phyloP scores from a whole-genome alignment of 2,329 filamentous ascomycete species.

The Cytospora mali region DNA sequence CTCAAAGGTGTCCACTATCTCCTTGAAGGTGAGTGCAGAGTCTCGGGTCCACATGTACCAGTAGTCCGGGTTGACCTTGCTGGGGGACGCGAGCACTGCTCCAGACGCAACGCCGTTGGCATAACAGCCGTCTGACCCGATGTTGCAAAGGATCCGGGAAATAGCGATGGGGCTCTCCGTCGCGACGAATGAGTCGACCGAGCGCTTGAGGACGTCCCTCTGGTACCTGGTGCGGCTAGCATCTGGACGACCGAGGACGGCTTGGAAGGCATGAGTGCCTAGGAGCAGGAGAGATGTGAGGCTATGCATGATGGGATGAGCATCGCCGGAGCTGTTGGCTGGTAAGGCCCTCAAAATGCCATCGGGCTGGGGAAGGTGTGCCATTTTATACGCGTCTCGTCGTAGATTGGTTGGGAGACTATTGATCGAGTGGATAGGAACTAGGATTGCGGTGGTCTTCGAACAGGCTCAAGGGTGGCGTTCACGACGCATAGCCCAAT shows the following conservation, averaged over 20 bases:
- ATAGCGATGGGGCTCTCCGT: constrained; percentile 56
- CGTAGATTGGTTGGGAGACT: background rate
- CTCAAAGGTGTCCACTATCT: constrained; percentile 66
- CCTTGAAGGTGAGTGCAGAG: constrained; percentile 70
- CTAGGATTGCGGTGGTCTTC: constrained; percentile 10
- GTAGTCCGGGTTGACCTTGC: constrained; percentile 59
- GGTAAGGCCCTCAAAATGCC: constrained; percentile 3
- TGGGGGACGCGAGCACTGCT: constrained; percentile 60
- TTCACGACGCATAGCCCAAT: constrained; percentile 21
- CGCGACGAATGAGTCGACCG: constrained; percentile 56
- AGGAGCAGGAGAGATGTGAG: constrained; percentile 53
- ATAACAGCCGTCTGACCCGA: constrained; percentile 57
- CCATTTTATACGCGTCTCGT: constrained; percentile 16
- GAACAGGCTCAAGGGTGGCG: constrained; percentile 12
- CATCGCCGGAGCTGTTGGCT: constrained; percentile 21
- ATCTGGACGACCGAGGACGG: constrained; percentile 51
- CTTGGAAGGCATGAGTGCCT: constrained; percentile 54
- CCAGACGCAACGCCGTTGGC: constrained; percentile 51
- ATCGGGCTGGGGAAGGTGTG: constrained; percentile 7
- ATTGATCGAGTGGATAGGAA: background rate
- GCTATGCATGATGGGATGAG: constrained; percentile 27
- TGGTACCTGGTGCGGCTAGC: constrained; percentile 37
- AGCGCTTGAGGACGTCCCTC: constrained; percentile 46
- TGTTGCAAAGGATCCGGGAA: constrained; percentile 59
- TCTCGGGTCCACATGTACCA: constrained; percentile 82